Conservation (phyloP, 2,329 filamentous ascomycete genomes). For the Nemania bipapillata region DNA sequence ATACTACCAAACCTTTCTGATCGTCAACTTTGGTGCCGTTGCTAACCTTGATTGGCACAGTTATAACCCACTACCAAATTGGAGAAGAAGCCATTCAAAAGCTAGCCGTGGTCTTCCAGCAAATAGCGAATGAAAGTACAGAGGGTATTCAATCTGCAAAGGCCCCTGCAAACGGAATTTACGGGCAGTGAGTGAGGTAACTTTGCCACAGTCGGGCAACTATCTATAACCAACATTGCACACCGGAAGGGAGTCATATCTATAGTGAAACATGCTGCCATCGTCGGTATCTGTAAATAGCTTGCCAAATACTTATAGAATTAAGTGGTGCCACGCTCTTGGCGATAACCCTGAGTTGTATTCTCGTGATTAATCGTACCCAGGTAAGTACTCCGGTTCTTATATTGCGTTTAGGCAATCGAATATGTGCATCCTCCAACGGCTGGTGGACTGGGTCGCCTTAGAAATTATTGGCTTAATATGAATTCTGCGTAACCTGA, state of each 20-base stretch:
- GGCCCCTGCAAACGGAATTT: conserved; percentile 34
- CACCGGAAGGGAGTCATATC: not conserved
- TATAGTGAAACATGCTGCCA: not conserved
- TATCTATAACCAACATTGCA: no score
- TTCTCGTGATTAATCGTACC: not conserved
- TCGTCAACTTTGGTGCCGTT: not conserved
- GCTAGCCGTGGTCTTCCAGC: conserved; percentile 60
- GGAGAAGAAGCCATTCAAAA: conserved; percentile 66
- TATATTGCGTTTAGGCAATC: conserved; percentile 25
- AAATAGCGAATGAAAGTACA: conserved; percentile 45
- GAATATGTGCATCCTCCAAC: conserved; percentile 11
- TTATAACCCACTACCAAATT: conserved; percentile 60
- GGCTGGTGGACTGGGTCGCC: not conserved
- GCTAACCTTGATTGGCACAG: conserved; percentile 16
- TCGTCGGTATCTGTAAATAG: conserved; percentile 10
- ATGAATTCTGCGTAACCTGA: conserved; percentile 10
- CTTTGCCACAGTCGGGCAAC: not conserved
- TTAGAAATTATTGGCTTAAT: not conserved
- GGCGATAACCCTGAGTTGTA: not conserved
- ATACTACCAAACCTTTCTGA: not conserved
- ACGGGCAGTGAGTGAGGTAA: conserved; percentile 27
- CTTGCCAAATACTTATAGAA: conserved; percentile 10
- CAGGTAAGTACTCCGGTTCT: not conserved
- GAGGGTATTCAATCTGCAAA: conserved; percentile 49
- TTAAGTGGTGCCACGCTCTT: not conserved